Evolutionary conservation across 202 grass and related monocot species (phyloP), one percentile per base, ranked within the genome.

Genomic region (Zizania palustris): DNA sequence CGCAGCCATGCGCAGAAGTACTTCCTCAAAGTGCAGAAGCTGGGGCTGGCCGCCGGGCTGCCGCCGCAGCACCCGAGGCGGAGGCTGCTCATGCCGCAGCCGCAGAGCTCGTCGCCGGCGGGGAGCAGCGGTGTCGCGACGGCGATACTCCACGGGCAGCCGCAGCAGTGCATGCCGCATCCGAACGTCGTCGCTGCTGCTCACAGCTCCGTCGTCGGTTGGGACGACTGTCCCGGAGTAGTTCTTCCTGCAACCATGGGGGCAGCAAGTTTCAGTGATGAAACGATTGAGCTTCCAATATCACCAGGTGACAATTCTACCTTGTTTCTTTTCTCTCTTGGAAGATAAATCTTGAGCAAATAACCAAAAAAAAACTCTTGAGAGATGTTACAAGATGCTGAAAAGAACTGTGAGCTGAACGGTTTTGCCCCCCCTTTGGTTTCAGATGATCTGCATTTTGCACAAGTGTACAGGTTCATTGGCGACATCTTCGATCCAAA

Each of bases 1-100:
- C 89, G 95, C 3, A 98, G 95, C 81, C 95, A 98, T 45, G 95
- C 95, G 0, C 95, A 94, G 83, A 98, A 98, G 70, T 98, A 92
- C 73, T 98, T 98, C 77, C 63, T 98, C 46, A 98, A 94, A 80
- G 77, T 94, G 45, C 91, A 98, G 77, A 94, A 88, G 79, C 71
- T 92, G 11, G 91, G 95, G 6, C 87, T 98, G 16, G 87, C 66
- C 34, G 82, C 89, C 60, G 85, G 87, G 3, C 84, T 94, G 56
- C 95, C 91, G 42, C 91, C 87, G 19, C 63, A 77, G 61, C 44
- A 92, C 83, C 81, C 87, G 3, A 83, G 56, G 50, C 87, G 85
- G 79, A 82, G 88, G 64, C 2, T 69, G 39, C 53, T n/a, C 55
- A 48, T 83, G 61, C 75, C 65, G 7, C 78, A 74, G 78, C 69